Conservation (phyloP, 352 stramenopile species). For the Globisporangium nodosum region DNA sequence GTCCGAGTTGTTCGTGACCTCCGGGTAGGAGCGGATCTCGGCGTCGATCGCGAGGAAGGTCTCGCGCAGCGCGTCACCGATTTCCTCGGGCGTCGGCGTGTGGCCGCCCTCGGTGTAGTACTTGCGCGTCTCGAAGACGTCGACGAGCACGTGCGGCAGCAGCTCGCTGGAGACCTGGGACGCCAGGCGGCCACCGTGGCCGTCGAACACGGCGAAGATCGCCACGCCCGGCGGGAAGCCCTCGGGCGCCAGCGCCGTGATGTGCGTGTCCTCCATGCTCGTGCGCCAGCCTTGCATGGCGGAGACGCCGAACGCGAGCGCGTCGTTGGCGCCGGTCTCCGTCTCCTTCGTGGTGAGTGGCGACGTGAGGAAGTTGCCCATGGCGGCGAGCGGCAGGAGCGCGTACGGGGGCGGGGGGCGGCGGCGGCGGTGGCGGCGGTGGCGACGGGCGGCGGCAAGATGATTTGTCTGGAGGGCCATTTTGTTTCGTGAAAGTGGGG, state of each 20-base stretch:
- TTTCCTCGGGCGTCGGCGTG: constrained; percentile 35
- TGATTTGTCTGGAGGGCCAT: not conserved
- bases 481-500: not conserved
- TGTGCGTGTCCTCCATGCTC: constrained; percentile 79
- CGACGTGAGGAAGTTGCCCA: constrained; percentile 79
- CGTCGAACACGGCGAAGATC: constrained; percentile 80
- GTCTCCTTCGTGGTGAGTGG: constrained; percentile 80
- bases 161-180: constrained; percentile 46
- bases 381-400: constrained; percentile 13
- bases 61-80: constrained; percentile 52
- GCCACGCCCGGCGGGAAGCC: constrained; percentile 42
- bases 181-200: constrained; percentile 57
- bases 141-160: constrained; percentile 30
- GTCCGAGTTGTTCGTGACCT: constrained; percentile 48
- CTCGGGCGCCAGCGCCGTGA: constrained; percentile 41
- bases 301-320: constrained; percentile 54
- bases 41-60: constrained; percentile 64
- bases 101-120: constrained; percentile 21
- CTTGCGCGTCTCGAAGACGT: constrained; percentile 32
- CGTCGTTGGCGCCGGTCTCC: constrained; percentile 39
- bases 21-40: constrained; percentile 43
- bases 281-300: constrained; percentile 82
- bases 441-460: constrained; percentile 6
- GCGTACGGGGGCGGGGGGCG: not conserved
- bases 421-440: not conserved